Evolutionary conservation across 148 eudicot genomes (phyloP), one percentile per base, ranked within the genome.

Genomic region (Fagopyrum esculentum): DNA sequence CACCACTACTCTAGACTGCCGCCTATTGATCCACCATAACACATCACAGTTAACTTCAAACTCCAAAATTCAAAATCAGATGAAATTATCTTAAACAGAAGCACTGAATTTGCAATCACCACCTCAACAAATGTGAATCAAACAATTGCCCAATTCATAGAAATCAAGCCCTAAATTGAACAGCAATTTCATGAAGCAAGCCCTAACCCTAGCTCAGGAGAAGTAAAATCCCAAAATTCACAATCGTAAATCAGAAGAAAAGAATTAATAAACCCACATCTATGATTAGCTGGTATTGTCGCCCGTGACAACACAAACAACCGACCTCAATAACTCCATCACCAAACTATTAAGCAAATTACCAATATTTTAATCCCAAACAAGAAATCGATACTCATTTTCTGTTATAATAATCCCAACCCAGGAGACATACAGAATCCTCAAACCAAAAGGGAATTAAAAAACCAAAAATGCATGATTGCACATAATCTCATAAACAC

Each of bases 11-110:
- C 71, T 74, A 77, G 68, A 73, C 77, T 73, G 55, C 82, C 77
- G 55, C 81, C 83, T 80, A 71, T 22, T 60, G 80, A 82, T 77
- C 80, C 83, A 77, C 82, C 75, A 81, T 69, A 80, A 80, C 76
- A 81, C 69, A 86, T 82, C 40, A 35, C 78, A 86, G 19, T 40
- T 5, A 66, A 9, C 45, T 40, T 15, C 9, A 66, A 66, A 66
- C 47, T 12, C 19, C 26, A 66, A 66, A 40, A 40, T 43, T 66
- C 79, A 81, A 10, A 50, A n/a, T 77, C 77, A 22, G 26, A 22
- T 22, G 26, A 22, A 22, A 83, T 63, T 82, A 79, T 77, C 84
- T 77, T 22, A 3, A 8, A 60, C 22, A 59, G 29, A 48, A 60
- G 29, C 64, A 59, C 66, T 22, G 63, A 54, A 12, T 13, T 49